Base-by-base conservation (phyloP, 768 basidiomycete genomes). In the Gloeophyllum trabeum region DNA sequence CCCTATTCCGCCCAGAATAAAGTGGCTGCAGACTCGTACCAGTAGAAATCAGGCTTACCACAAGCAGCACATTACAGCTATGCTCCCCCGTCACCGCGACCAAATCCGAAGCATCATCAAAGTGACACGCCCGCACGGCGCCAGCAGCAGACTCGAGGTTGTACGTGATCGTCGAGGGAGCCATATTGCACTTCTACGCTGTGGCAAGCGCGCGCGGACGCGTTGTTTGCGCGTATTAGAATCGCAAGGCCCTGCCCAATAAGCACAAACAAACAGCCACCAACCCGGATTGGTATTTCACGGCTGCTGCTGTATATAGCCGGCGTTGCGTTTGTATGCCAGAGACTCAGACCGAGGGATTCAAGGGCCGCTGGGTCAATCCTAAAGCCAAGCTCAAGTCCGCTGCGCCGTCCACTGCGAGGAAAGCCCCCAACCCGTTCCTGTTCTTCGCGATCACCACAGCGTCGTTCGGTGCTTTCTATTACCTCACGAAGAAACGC, bases 1-100 rank as follows among this genome's bases (percentile, higher is more conserved):
- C 50, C 65, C 60, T 51, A n/a, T n/a, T n/a, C n/a, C n/a, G 58
- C 61, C 71, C 75, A 52, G 24, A 46, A 35, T 42, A 46, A 40
- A 36, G 24, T 36, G 5, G 38, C 28, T 42, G 49, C 23, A 46
- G 52, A 47, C 41, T 42, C 42, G 37, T 41, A 36, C 30, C 22
- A 41, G n/a, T 37, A 28, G 39, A 45, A 37, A 24, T 43, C 24
- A 44, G 40, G 62, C 74, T 57, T 58, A 81, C 81, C 39, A 85
- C 65, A 38, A 72, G 66, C 32, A 88, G 58, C 45, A 89, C 65
- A 45, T 86, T 71, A 21, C 88, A 76, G 2, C 80, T 75, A 53
- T 84, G 78, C 44, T 78, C 76, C 32, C 79, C 81, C 28, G 79
- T 85, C 28, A 88, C 55, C 34, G 87, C 87, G 30, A 90, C 52